Evolutionary conservation across 495 filamentous ascomycete genomes (phyloP).

Genomic region (Penicillium antarcticum): DNA sequence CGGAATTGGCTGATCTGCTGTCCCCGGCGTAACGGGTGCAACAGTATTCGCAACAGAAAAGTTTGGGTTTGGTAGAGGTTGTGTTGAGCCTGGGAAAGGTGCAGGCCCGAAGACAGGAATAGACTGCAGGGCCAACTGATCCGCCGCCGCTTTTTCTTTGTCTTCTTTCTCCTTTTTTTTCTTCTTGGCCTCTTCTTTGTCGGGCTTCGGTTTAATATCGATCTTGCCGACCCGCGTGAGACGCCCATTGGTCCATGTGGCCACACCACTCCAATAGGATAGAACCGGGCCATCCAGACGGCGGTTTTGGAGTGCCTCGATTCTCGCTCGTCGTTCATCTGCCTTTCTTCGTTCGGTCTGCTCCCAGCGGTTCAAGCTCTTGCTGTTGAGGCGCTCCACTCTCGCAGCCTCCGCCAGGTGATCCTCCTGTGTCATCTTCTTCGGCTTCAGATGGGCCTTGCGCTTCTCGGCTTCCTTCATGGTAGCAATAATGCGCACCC

Average conservation of each 20-base stretch:
- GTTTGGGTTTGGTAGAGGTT: neutral
- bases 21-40: neutral
- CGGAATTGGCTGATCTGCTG: neutral
- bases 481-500: constrained; percentile 70
- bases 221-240: constrained; percentile 70
- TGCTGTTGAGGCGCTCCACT: constrained; percentile 79
- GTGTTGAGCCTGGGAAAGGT: neutral
- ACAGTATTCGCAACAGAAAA: neutral
- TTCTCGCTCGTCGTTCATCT: constrained; percentile 74
- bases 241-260: constrained; percentile 71
- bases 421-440: constrained; percentile 85
- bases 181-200: constrained; percentile 39
- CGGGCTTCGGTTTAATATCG: constrained; percentile 50
- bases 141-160: constrained; percentile 20
- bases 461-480: constrained; percentile 86
- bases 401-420: constrained; percentile 78
- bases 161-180: constrained; percentile 37
- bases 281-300: constrained; percentile 86
- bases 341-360: constrained; percentile 81
- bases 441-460: constrained; percentile 71
- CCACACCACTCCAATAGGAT: constrained; percentile 88
- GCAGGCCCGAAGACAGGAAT: constrained; percentile 11
- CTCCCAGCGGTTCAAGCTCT: constrained; percentile 93
- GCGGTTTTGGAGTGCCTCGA: constrained; percentile 80
- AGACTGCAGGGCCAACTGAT: constrained; percentile 20